These are phyloP conservation scores for Artemisia princeps DNA, from an alignment of 140 eudicot genomes.

Conservation along the genomic window DNA sequence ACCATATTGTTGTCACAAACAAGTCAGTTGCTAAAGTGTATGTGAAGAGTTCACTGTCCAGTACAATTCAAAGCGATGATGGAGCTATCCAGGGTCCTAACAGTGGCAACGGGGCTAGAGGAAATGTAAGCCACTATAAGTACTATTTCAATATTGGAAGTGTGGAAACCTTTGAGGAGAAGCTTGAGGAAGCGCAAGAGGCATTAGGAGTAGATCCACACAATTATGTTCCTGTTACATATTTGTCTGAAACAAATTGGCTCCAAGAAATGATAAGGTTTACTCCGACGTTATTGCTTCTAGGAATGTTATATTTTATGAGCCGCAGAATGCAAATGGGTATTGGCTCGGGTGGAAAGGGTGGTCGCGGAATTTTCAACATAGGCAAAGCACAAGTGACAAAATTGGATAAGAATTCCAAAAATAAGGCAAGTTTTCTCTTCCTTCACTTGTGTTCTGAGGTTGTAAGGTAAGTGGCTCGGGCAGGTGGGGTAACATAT, in stretches of 20 bases:
- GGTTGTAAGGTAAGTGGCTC: background rate
- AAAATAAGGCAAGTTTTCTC: conserved; percentile 46
- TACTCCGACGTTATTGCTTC: conserved; percentile 52
- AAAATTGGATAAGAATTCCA: conserved; percentile 70
- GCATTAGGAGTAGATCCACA: conserved; percentile 68
- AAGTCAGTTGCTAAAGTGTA: conserved; percentile 68
- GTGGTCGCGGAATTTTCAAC: conserved; percentile 68
- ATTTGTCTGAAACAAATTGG: conserved; percentile 55
- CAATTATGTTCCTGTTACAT: conserved; percentile 66
- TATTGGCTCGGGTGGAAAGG: conserved; percentile 42
- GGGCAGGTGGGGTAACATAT: too few species aligned
- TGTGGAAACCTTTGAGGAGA: conserved; percentile 76
- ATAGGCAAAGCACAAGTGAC: conserved; percentile 70
- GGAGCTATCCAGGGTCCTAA: conserved; percentile 31
- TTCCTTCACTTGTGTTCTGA: background rate
- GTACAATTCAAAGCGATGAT: conserved; percentile 20
- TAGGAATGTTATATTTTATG: conserved; percentile 46
- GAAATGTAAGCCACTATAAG: conserved; percentile 36
- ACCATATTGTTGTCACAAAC: conserved; percentile 55
- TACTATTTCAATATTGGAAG: conserved; percentile 60
- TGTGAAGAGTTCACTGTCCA: conserved; percentile 35
- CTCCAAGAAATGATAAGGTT: conserved; percentile 45
- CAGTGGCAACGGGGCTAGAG: conserved; percentile 24
- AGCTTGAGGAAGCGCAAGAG: conserved; percentile 76
- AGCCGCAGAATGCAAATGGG: conserved; percentile 47